A percentile compares a stretch with the other conserved stretches of the same genome.
These are phyloP conservation scores for Kalmanozyma brasiliensis DNA, from an alignment of 1,284 basidiomycete species.

Conservation along the genomic window DNA sequence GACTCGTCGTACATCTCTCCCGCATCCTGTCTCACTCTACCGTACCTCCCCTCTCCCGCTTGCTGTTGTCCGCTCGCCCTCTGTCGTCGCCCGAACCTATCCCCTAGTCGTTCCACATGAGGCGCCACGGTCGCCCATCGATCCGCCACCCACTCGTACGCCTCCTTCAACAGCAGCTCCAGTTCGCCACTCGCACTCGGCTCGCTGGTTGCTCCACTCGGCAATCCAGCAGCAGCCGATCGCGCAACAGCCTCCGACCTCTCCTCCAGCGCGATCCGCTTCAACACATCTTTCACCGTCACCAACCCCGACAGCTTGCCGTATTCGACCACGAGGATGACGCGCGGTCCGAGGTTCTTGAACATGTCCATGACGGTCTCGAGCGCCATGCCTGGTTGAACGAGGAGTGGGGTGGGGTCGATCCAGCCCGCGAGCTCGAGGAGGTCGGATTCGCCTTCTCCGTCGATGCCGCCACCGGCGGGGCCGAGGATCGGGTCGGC, in stretches of 20 bases:
- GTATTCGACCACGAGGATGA: constrained; percentile 85
- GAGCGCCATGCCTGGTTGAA: constrained; percentile 89
- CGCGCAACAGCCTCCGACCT: constrained; percentile 40
- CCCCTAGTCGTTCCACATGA: constrained; percentile 6
- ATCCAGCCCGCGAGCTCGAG: constrained; percentile 62
- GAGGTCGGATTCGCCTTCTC: constrained; percentile 47
- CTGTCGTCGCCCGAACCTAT: not conserved
- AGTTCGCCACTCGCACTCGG: constrained; percentile 41
- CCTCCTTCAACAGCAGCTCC: constrained; percentile 49
- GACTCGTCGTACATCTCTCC: constrained; percentile 9
- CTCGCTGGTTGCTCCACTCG: not conserved
- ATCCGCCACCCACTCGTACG: constrained; percentile 36
- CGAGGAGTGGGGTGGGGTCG: constrained; percentile 85
- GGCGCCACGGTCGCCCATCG: constrained; percentile 17
- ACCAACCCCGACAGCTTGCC: constrained; percentile 86
- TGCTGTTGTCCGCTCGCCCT: not conserved
- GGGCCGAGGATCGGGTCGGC: constrained; percentile 37
- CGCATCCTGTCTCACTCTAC: constrained; percentile 14
- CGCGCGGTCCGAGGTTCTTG: constrained; percentile 78
- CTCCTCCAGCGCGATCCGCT: constrained; percentile 60
- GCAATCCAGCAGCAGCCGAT: constrained; percentile 5
- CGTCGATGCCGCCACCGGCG: constrained; percentile 49
- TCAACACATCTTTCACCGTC: constrained; percentile 93
- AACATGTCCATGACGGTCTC: constrained; percentile 87
- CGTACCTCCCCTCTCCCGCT: constrained; percentile 11